Evolutionary conservation across 2,329 filamentous ascomycete genomes (phyloP), one percentile per base, ranked within the genome.

Genomic region (Cladosporium halotolerans): DNA sequence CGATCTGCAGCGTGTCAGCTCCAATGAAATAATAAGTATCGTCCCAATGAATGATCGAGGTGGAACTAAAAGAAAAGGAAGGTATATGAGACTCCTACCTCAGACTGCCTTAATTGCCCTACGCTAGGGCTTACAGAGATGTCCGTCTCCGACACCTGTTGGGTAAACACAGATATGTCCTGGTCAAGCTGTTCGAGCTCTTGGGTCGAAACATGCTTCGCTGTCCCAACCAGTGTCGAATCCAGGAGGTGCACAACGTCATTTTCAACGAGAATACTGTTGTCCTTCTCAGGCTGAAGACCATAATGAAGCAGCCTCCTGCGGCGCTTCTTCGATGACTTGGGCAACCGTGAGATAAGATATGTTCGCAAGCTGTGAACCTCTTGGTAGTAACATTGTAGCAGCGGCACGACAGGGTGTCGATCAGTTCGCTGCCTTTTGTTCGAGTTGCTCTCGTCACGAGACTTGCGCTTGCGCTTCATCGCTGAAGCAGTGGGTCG

Each of bases 231-330:
- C 13, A 93, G 68, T 1, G 82, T 84, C 1, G 77, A 78, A 69
- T 93, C 88, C 33, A 95, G 80, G 23, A 92, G 69, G 2, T 66
- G 65, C 4, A 74, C 76, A 9, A 91, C 66, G 31, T 67, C 69
- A 13, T 14, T 11, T 6, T 62, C 57, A 10, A 44, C 28, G 9
- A 45, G 8, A 9, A 46, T 34, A 16, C 33, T 36, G 16, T 47
- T 32, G 11, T 47, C 44, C 13, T 43, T 38, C 13, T 13, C 41
- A 5, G 19, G 8, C 31, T 53, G 48, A 5, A 42, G 51, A 13
- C 62, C 62, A 52, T 62, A 64, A 31, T 59, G 58, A 39, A 60
- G 57, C 9, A 65, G 45, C 54, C 54, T 54, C 43, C 58, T 57
- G 41, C 59, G 56, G 31, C 58, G 58, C 53, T 58, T 63, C 49